A percentile compares a stretch with the other conserved stretches of the same genome.
Evolutionary conservation across 2,329 filamentous ascomycete genomes (phyloP).

Genomic region (Aureobasidium subglaciale): DNA sequence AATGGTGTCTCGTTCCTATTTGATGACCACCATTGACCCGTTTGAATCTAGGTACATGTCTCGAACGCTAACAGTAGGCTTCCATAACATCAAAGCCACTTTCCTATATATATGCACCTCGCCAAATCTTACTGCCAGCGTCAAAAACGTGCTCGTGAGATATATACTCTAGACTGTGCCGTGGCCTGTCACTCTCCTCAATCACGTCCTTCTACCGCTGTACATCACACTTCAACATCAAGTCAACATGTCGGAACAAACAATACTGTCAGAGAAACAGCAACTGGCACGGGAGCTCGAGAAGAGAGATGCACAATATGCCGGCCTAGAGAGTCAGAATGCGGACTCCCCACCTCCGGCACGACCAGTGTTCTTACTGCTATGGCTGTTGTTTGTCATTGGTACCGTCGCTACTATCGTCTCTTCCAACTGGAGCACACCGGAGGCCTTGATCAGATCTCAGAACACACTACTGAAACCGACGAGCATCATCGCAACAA

Average conservation of each 20-base stretch:
- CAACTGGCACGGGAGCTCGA: not conserved
- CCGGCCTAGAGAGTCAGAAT: constrained; percentile 3
- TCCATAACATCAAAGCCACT: not conserved
- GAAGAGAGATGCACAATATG: not conserved
- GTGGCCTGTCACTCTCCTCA: not conserved
- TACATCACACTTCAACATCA: not conserved
- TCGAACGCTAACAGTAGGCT: constrained; percentile 5
- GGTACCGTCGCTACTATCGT: constrained; percentile 9
- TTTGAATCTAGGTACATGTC: constrained; percentile 7
- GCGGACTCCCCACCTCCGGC: not conserved
- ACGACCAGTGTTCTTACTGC: not conserved
- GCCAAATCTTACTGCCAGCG: not conserved
- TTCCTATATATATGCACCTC: constrained; percentile 10
- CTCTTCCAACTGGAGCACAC: constrained; percentile 6
- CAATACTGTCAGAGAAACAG: constrained; percentile 8
- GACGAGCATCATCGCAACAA: not conserved
- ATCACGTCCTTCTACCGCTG: not conserved
- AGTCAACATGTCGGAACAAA: constrained; percentile 2
- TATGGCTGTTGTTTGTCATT: constrained; percentile 10
- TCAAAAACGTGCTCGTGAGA: not conserved
- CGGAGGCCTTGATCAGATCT: not conserved
- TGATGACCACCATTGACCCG: not conserved
- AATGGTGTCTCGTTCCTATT: constrained; percentile 7
- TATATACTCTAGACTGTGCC: not conserved
- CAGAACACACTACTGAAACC: not conserved